Evolutionary conservation across 352 stramenopile species (phyloP).

Genomic region (Globisporangium cylindrosporum): DNA sequence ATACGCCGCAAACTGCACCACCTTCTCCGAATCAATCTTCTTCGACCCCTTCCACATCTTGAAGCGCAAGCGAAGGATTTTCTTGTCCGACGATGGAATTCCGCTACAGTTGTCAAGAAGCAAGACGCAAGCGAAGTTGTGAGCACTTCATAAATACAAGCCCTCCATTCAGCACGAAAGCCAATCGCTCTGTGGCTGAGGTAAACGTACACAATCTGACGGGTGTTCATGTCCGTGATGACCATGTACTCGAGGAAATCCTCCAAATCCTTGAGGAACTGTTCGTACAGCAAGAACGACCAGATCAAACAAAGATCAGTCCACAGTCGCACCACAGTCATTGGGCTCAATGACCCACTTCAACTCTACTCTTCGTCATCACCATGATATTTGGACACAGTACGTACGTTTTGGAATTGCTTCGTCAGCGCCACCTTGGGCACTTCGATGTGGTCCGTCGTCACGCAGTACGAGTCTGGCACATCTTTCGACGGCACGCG

Average conservation of each 20-base stretch:
- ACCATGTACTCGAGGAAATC: conserved; percentile 72
- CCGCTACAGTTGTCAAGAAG: conserved; percentile 31
- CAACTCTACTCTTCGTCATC: not conserved
- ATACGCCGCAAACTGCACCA: conserved; percentile 41
- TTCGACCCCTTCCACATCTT: conserved; percentile 63
- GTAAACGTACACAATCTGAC: conserved; percentile 50
- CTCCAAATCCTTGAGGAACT: conserved; percentile 66
- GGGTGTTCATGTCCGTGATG: conserved; percentile 76
- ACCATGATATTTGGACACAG: not conserved
- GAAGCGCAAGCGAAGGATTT: conserved; percentile 58
- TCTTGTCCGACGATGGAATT: conserved; percentile 62
- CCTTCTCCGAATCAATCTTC: conserved; percentile 50
- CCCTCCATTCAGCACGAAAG: not conserved
- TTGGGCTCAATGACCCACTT: not conserved
- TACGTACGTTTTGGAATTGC: conserved; percentile 37
- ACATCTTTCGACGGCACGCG: conserved; percentile 51
- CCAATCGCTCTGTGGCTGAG: not conserved
- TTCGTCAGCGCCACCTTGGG: conserved; percentile 56
- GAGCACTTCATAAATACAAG: not conserved
- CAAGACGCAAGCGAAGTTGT: not conserved
- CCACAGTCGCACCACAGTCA: not conserved
- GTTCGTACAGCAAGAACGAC: not conserved
- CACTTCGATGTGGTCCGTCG: conserved; percentile 61
- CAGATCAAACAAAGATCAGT: not conserved
- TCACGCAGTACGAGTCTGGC: conserved; percentile 62